phyloP scores from a whole-genome alignment of 1,284 basidiomycete genomes.

The Kalmanozyma brasiliensis region DNA sequence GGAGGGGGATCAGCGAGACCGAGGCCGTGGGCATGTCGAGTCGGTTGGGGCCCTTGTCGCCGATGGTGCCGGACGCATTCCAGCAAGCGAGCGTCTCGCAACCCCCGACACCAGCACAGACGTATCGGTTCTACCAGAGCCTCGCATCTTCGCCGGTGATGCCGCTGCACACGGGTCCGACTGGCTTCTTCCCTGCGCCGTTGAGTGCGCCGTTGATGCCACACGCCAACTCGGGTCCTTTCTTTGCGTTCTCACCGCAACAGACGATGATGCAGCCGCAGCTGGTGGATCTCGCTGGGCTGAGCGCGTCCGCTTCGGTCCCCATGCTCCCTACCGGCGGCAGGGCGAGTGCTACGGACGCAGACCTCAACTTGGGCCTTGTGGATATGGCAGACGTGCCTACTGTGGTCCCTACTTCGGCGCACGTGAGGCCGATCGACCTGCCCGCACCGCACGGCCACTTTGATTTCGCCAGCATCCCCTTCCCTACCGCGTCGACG shows the following conservation, averaged over 20 bases:
- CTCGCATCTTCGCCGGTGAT: slow-evolving; percentile 15
- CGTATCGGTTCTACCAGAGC: slow-evolving; percentile 28
- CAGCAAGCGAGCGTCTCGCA: slow-evolving; percentile 41
- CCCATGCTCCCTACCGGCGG: slow-evolving; percentile 17
- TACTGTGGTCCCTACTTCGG: slow-evolving; percentile 43
- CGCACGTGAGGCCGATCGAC: slow-evolving; percentile 47
- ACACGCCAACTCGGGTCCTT: slow-evolving; percentile 8
- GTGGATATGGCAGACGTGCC: slow-evolving; percentile 27
- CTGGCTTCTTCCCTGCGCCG: slow-evolving; percentile 15
- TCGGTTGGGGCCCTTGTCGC: slow-evolving; percentile 20
- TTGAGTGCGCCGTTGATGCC: slow-evolving; percentile 26
- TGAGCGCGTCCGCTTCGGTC: slow-evolving; percentile 13
- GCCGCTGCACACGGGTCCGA: slow-evolving; percentile 6
- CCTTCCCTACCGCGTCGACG: slow-evolving; percentile 38
- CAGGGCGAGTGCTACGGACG: slow-evolving; percentile 29
- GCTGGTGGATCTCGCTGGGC: slow-evolving; percentile 30
- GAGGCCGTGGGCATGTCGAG: slow-evolving; percentile 21
- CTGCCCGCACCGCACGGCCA: slow-evolving; percentile 47
- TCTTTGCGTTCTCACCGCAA: slow-evolving; percentile 13
- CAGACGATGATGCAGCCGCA: slow-evolving; percentile 25
- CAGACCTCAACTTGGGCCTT: slow-evolving; percentile 30
- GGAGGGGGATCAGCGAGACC: slow-evolving; percentile 37
- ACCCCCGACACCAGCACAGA: slow-evolving; percentile 34
- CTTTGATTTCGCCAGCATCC: slow-evolving; percentile 50
- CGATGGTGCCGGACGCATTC: slow-evolving; percentile 11